Conservation (phyloP, 2,329 filamentous ascomycete genomes). For the Dactylellina cionopaga region DNA sequence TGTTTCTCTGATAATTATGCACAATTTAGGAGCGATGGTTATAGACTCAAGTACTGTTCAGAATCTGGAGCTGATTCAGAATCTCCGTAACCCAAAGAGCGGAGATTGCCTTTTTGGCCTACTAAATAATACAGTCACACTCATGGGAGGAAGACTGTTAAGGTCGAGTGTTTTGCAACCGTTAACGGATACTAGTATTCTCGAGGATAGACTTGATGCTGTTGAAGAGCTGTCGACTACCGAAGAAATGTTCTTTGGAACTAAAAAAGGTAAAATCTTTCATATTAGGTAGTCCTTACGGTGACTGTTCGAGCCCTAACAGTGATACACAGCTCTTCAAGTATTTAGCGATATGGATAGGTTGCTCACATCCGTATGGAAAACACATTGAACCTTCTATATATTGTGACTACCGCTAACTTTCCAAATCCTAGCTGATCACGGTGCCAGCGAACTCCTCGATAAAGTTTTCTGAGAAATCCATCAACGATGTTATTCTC, state of each 20-base stretch:
- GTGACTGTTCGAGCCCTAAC: too few species aligned
- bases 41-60: constrained; percentile 89
- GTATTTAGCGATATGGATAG: constrained; percentile 81
- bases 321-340: constrained; percentile 75
- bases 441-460: constrained; percentile 74
- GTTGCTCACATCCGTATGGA: constrained; percentile 75
- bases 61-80: constrained; percentile 90
- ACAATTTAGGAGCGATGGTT: constrained; percentile 84
- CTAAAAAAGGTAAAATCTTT: constrained; percentile 70
- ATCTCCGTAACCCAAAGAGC: constrained; percentile 79
- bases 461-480: constrained; percentile 77
- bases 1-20: neutral
- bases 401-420: neutral
- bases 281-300: too few species aligned
- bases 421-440: constrained; percentile 70
- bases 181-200: constrained; percentile 75
- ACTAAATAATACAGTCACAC: constrained; percentile 83
- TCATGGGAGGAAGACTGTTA: constrained; percentile 86
- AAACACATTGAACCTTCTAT: neutral
- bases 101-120: constrained; percentile 85
- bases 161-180: constrained; percentile 89
- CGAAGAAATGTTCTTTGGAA: constrained; percentile 83
- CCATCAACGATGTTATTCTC: constrained; percentile 86
- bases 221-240: constrained; percentile 82
- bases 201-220: constrained; percentile 80